Conservation (phyloP, 2,329 filamentous ascomycete species). For the Hypoxylon sp. region DNA sequence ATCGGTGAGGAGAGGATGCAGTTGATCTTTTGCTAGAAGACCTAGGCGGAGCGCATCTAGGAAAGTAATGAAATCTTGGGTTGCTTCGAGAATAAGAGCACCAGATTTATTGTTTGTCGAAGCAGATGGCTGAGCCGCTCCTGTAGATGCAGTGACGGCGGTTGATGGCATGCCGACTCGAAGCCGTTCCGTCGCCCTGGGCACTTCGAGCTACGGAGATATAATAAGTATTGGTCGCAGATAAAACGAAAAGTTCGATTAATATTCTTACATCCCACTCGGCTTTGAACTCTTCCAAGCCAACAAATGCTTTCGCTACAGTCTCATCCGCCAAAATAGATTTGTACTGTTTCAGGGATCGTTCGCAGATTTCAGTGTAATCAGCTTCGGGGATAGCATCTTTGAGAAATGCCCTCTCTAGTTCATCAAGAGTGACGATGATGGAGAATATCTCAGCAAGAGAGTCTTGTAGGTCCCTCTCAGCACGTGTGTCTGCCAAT, state of each 20-base stretch:
- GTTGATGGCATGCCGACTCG: constrained; percentile 93
- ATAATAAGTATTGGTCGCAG: constrained; percentile 2
- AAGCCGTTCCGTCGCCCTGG: constrained; percentile 90
- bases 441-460: constrained; percentile 98
- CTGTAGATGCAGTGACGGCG: constrained; percentile 65
- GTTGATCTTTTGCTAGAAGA: constrained; percentile 90
- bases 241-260: background rate
- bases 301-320: constrained; percentile 87
- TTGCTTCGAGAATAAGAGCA: constrained; percentile 84
- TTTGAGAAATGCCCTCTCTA: constrained; percentile 96
- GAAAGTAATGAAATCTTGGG: constrained; percentile 98
- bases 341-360: constrained; percentile 95
- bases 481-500: constrained; percentile 82
- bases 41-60: constrained; percentile 93
- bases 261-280: constrained; percentile 81
- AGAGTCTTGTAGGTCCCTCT: constrained; percentile 94
- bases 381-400: constrained; percentile 91
- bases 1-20: constrained; percentile 94
- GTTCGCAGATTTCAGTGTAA: constrained; percentile 95
- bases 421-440: constrained; percentile 90
- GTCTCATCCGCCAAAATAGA: constrained; percentile 90
- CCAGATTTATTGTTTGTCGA: constrained; percentile 60
- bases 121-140: constrained; percentile 53
- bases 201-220: constrained; percentile 79
- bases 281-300: constrained; percentile 88